Conservation (phyloP, 2,329 filamentous ascomycete species). For the Pseudohalonectria lignicola region DNA sequence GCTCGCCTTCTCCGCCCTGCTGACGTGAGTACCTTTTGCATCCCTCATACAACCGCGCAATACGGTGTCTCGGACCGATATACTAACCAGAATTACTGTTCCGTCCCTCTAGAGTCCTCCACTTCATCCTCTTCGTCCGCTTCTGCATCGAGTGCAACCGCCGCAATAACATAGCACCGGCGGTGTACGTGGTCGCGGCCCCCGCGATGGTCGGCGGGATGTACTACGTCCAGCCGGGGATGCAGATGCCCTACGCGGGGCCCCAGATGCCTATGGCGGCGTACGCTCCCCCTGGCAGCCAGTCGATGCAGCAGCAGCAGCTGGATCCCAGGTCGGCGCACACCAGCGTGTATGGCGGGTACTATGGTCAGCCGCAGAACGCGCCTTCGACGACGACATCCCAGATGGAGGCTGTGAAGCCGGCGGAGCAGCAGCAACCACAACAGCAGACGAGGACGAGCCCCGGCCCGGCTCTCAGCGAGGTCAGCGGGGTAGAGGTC, state of each 20-base stretch:
- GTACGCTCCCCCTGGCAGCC: not conserved
- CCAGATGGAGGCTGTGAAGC: too few species aligned
- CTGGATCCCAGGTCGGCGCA: not conserved
- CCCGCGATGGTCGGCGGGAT: not conserved
- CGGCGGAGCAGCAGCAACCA: not conserved
- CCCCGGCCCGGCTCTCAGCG: not conserved
- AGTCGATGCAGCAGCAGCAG: not conserved
- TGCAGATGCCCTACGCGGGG: too few species aligned
- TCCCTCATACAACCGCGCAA: too few species aligned
- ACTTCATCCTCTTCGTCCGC: constrained; percentile 9
- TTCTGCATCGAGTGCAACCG: constrained; percentile 10
- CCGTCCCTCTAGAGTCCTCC: constrained; percentile 3
- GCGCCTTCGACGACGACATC: too few species aligned
- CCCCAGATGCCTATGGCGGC: too few species aligned
- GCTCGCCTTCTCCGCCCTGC: constrained; percentile 8
- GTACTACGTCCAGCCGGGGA: not conserved
- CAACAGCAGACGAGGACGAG: not conserved
- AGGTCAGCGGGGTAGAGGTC: not conserved
- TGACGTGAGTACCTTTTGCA: constrained; percentile 8
- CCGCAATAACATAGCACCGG: constrained; percentile 3
- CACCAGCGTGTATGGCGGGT: not conserved
- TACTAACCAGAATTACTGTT: too few species aligned
- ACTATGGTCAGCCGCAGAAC: not conserved
- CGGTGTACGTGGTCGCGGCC: not conserved
- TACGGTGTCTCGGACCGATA: too few species aligned